Conservation (phyloP, 2,329 filamentous ascomycete species). For the Geoglossum cookeanum region DNA sequence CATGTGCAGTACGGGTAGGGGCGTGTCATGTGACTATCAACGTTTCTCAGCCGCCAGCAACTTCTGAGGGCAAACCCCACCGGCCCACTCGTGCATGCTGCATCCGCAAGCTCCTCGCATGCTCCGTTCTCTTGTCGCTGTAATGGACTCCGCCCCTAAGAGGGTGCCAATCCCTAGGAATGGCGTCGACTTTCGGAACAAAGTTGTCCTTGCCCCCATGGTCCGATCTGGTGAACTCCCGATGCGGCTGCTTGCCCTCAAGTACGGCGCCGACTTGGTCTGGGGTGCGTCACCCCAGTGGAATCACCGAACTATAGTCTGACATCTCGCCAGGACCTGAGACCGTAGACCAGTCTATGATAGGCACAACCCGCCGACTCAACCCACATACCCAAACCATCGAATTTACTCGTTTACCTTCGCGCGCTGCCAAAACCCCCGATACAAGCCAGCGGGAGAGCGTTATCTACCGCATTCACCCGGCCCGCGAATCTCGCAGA, state of each 20-base stretch:
- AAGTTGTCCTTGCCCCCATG: slow-evolving; percentile 92
- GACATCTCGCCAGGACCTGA: slow-evolving; percentile 47
- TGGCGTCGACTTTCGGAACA: slow-evolving; percentile 86
- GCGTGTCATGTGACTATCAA: background rate
- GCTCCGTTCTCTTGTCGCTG: slow-evolving; percentile 15
- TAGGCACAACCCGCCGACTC: slow-evolving; percentile 60
- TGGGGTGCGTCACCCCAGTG: slow-evolving; percentile 45
- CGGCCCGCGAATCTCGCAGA: slow-evolving; percentile 50
- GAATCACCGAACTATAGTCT: slow-evolving; percentile 6
- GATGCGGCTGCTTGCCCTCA: slow-evolving; percentile 68
- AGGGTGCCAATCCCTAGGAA: slow-evolving; percentile 68
- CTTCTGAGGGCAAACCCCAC: too few species aligned
- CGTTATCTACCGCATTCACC: slow-evolving; percentile 70
- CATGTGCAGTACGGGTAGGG: background rate
- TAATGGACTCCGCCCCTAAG: slow-evolving; percentile 40
- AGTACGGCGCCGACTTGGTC: slow-evolving; percentile 91
- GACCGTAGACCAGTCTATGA: slow-evolving; percentile 80
- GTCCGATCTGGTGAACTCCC: slow-evolving; percentile 93
- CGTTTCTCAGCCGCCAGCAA: background rate
- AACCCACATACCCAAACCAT: slow-evolving; percentile 63
- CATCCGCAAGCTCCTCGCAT: background rate
- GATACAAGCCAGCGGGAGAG: slow-evolving; percentile 34
- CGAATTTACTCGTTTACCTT: slow-evolving; percentile 64
- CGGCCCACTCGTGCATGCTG: too few species aligned
- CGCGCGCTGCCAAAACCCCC: slow-evolving; percentile 45